These are phyloP conservation scores for Globisporangium iwayamae DNA, from an alignment of 352 stramenopile genomes.

Conservation along the genomic window DNA sequence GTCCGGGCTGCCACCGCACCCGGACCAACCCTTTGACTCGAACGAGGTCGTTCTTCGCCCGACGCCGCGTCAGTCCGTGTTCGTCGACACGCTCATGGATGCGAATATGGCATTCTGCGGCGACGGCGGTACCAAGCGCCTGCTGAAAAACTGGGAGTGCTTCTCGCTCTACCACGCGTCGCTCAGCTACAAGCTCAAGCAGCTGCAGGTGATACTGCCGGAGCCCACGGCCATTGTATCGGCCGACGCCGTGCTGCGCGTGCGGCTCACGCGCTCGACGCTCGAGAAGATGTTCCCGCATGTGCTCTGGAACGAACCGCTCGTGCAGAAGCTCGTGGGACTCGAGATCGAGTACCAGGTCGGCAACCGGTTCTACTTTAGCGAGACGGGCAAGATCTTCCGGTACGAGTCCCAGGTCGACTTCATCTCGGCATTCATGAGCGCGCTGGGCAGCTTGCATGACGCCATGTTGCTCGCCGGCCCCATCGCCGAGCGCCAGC, in stretches of 20 bases:
- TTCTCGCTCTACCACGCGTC: conserved; percentile 18
- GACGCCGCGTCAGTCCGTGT: conserved; percentile 14
- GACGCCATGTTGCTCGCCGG: conserved; percentile 14
- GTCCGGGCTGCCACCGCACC: neutral
- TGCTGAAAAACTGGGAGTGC: conserved; percentile 16
- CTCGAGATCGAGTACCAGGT: conserved; percentile 15
- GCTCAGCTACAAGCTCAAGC: conserved; percentile 16
- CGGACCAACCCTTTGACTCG: neutral
- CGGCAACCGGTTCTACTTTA: conserved; percentile 19
- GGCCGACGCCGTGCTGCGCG: conserved; percentile 17
- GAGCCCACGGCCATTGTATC: conserved; percentile 20
- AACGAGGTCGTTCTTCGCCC: neutral
- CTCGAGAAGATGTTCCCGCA: conserved; percentile 36
- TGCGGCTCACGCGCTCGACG: conserved; percentile 27
- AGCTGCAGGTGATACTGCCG: conserved; percentile 17
- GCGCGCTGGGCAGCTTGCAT: conserved; percentile 16
- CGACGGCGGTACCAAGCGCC: conserved; percentile 4
- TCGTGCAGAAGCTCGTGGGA: conserved; percentile 21
- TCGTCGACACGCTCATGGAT: conserved; percentile 14
- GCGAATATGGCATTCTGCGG: conserved; percentile 16
- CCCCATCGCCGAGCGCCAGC: conserved; percentile 5
- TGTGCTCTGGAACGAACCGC: conserved; percentile 23
- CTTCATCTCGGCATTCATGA: conserved; percentile 16
- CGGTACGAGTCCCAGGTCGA: conserved; percentile 17
- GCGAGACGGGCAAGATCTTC: conserved; percentile 12